phyloP scores from a whole-genome alignment of 345 rosid genomes.

The Salix exigua region DNA sequence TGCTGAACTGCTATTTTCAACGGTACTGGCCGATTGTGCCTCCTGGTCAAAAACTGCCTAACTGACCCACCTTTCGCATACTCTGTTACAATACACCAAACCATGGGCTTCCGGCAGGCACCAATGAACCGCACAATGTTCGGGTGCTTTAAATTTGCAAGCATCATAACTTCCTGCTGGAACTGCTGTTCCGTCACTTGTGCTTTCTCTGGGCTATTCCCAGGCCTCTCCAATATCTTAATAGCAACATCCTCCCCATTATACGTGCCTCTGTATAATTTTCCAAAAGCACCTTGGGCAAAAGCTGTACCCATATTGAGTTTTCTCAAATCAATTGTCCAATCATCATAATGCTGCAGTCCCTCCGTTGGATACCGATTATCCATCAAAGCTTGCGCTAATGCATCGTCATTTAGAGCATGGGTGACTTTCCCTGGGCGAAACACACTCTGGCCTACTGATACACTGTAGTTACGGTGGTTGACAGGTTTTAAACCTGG shows the following conservation, averaged over 20 bases:
- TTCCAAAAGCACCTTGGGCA: constrained; percentile 76
- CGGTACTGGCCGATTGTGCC: constrained; percentile 25
- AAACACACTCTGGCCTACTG: constrained; percentile 54
- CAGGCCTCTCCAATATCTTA: constrained; percentile 32
- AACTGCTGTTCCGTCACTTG: constrained; percentile 30
- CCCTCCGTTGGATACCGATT: constrained; percentile 49
- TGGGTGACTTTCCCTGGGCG: constrained; percentile 55
- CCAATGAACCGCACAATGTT: constrained; percentile 31
- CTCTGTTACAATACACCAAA: constrained; percentile 30
- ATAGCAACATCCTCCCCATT: constrained; percentile 30
- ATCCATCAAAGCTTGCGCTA: constrained; percentile 62
- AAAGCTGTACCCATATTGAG: constrained; percentile 68
- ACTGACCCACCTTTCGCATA: constrained; percentile 32
- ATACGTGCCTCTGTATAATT: constrained; percentile 42
- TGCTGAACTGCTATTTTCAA: constrained; percentile 31
- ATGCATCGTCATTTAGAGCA: constrained; percentile 53
- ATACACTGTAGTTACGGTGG: constrained; percentile 36
- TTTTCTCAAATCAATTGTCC: constrained; percentile 63
- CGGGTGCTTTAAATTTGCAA: constrained; percentile 26
- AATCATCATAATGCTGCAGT: constrained; percentile 45
- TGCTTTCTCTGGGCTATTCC: constrained; percentile 20
- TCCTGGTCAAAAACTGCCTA: constrained; percentile 22
- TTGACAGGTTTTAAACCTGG: constrained; percentile 51
- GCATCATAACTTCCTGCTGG: constrained; percentile 35
- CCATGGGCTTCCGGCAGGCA: constrained; percentile 29